phyloP scores from a whole-genome alignment of 2,329 filamentous ascomycete species.

The Ciborinia camelliae region DNA sequence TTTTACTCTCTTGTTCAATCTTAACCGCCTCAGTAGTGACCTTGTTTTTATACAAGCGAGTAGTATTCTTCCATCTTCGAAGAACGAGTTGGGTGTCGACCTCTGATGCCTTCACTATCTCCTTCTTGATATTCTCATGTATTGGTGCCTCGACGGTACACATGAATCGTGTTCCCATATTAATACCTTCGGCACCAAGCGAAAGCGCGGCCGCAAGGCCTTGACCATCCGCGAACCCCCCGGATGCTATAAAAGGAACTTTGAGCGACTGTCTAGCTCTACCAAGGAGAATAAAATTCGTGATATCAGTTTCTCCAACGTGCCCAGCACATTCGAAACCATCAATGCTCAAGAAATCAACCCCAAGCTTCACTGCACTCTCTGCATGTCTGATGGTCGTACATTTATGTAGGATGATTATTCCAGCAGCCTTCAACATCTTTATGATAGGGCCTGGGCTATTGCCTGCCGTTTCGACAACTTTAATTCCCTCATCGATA shows the following conservation, averaged over 20 bases:
- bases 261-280: slow-evolving; percentile 78
- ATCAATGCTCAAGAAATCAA: slow-evolving; percentile 95
- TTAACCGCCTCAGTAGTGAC: slow-evolving; percentile 75
- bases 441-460: slow-evolving; percentile 85
- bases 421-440: slow-evolving; percentile 75
- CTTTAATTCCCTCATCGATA: slow-evolving; percentile 85
- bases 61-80: slow-evolving; percentile 90
- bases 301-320: slow-evolving; percentile 83
- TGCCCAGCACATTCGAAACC: slow-evolving; percentile 95
- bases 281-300: slow-evolving; percentile 84
- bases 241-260: slow-evolving; percentile 91
- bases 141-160: slow-evolving; percentile 91
- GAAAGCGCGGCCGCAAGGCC: slow-evolving; percentile 87
- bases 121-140: slow-evolving; percentile 88
- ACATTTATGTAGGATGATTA: slow-evolving; percentile 91
- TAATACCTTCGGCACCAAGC: slow-evolving; percentile 88
- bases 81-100: slow-evolving; percentile 87
- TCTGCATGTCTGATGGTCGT: slow-evolving; percentile 92
- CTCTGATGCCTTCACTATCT: slow-evolving; percentile 85
- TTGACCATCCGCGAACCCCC: slow-evolving; percentile 91
- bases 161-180: slow-evolving; percentile 99
- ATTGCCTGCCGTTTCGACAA: slow-evolving; percentile 93
- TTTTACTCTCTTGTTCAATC: slow-evolving; percentile 77
- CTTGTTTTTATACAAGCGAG: slow-evolving; percentile 84
- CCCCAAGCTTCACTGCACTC: slow-evolving; percentile 87